Percentiles rank a stretch among this genome's conserved stretches.
phyloP scores from a whole-genome alignment of 148 eudicot species.

The Vaccinium vitisidaea region DNA sequence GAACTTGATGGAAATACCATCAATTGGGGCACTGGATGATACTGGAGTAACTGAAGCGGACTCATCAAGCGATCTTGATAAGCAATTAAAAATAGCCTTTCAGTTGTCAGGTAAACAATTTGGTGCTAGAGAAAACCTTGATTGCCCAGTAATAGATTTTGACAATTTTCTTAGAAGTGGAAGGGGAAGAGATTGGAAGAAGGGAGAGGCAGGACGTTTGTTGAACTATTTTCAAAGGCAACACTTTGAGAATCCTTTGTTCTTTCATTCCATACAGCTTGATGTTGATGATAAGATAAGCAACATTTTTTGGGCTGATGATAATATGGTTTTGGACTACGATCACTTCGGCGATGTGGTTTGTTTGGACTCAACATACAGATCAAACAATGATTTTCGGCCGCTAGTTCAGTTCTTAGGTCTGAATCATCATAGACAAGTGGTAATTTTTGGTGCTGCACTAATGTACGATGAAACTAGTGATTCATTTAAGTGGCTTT shows the following conservation, averaged over 20 bases:
- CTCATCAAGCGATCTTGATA: not conserved
- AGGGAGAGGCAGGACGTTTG: conserved; percentile 23
- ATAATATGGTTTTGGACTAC: conserved; percentile 23
- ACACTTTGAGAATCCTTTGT: conserved; percentile 21
- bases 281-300: conserved; percentile 25
- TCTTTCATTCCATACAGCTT: conserved; percentile 23
- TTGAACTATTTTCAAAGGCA: conserved; percentile 26
- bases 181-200: conserved; percentile 19
- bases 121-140: conserved; percentile 8
- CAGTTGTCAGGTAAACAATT: conserved; percentile 17
- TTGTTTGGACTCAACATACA: conserved; percentile 25
- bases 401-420: conserved; percentile 25
- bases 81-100: conserved; percentile 13
- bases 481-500: conserved; percentile 26
- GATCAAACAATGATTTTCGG: conserved; percentile 11
- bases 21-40: not conserved
- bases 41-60: conserved; percentile 4
- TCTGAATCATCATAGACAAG: conserved; percentile 24
- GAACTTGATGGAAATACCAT: conserved; percentile 7
- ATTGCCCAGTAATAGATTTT: not conserved
- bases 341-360: conserved; percentile 24
- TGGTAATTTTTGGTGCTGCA: conserved; percentile 27
- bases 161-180: conserved; percentile 5
- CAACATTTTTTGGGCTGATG: conserved; percentile 29
- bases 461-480: conserved; percentile 23